Evolutionary conservation across 2,329 filamentous ascomycete species (phyloP), one percentile per base, ranked within the genome.

Genomic region (Dactylellina parvicollis): DNA sequence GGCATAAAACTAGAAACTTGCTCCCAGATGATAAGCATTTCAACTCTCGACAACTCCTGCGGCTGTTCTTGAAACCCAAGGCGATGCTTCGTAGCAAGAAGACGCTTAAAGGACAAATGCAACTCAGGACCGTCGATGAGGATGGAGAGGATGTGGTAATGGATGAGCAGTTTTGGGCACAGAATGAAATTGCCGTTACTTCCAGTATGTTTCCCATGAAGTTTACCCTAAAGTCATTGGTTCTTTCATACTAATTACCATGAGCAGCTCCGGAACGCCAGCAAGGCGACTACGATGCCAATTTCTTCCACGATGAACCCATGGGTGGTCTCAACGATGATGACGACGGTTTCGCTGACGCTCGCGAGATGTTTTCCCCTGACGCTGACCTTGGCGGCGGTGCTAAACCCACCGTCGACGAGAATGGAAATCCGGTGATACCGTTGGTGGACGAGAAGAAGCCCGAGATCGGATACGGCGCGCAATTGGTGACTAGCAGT

Each of bases 21-120:
- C 87, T 99, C 3, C 94, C 96, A 1, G 95, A 99, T 79, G 95
- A 99, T 82, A 97, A 97, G 81, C 93, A 98, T 80, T 98, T 99
- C 83, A 96, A 93, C 82, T 98, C 94, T 7, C 91, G 90, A 79
- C 92, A 96, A 76, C 84, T 99, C 0, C 84, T 98, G 4, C 90
- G 88, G 55, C 86, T 99, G 0, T 99, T 98, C 85, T 85, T 98
- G 26, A 99, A 99, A 80, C 95, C 95, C 26, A 96, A 93, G 80
- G 92, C 93, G 9, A 89, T 74, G 61, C 70, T 74, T 50, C 70
- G 62, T 61, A 74, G 70, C 56, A 66, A 67, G 61, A 74, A 74
- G 61, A 61, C 55, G 32, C 8, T 62, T 30, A 66, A 67, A 49
- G 70, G 70, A 5, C 70, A 67, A 26, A 38, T 74, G 40, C 70